Base-by-base conservation (phyloP, 805 yeast species). In the Yamadazyma phyllophila region DNA sequence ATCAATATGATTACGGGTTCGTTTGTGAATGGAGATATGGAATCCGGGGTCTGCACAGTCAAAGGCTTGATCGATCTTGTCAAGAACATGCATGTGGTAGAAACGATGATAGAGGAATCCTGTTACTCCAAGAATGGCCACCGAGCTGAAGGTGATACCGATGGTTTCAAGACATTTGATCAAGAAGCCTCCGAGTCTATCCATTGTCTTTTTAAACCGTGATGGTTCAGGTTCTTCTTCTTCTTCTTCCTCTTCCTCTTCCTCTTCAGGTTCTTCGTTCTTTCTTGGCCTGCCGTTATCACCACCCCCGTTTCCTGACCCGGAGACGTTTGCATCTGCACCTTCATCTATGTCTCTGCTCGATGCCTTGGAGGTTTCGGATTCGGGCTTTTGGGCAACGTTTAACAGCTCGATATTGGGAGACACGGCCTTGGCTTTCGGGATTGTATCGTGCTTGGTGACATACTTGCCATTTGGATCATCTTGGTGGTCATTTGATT, bases 51-150 rank as follows among this genome's bases (percentile, higher is more conserved):
- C 88, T 4, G 85, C 89, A 26, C 67, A 72, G 9, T 82, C 82
- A 50, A 87, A 86, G 0, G 94, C 88, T 10, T 54, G 53, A 42
- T 77, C 77, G 71, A 87, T 85, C 59, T 86, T 85, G 41, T 69
- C 68, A 16, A 83, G 59, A 0, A 86, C 89, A 53, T 80, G 85
- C 3, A 51, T 40, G 36, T 76, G 70, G 61, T 87, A 87, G 39
- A 78, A 66, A 38, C 72, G 70, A 58, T 87, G 96, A 59, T 87
- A 87, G 11, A 77, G 55, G n/a, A 80, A 58, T 2, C 96, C 96
- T 2, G 92, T 85, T 2, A 80, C 64, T 0, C 87, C 92, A 13
- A 88, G 70, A 31, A 87, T 79, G 2, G 80, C 73, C 30, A 87
- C 62, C 2, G 91, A 82, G 12, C 88, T 80, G 38, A 85, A 67